These are phyloP conservation scores for Scedosporium dehoogii DNA, from an alignment of 2,329 filamentous ascomycete species.

Conservation along the genomic window DNA sequence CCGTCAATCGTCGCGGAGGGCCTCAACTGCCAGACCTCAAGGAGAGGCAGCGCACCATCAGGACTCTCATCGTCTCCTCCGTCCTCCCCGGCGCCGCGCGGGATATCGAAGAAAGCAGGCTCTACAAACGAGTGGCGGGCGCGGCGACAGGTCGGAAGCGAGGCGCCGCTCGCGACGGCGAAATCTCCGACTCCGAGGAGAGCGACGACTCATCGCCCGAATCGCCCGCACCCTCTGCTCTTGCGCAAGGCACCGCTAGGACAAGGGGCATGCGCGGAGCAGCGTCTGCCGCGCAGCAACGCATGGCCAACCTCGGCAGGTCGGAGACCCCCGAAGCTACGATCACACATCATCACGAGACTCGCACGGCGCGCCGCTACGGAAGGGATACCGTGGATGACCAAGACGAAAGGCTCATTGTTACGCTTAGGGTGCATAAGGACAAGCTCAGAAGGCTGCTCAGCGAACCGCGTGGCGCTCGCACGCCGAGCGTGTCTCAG, in stretches of 20 bases:
- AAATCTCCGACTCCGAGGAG: constrained; percentile 79
- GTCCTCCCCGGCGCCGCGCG: constrained; percentile 80
- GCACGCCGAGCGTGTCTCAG: constrained; percentile 14
- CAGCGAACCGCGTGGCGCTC: constrained; percentile 31
- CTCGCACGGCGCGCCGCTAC: constrained; percentile 53
- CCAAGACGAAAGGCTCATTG: constrained; percentile 63
- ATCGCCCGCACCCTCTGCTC: constrained; percentile 63
- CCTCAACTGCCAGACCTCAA: constrained; percentile 93
- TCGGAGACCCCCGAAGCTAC: constrained; percentile 82
- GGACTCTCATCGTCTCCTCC: constrained; percentile 84
- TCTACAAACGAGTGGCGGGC: constrained; percentile 70
- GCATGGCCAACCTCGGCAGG: constrained; percentile 71
- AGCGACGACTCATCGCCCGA: constrained; percentile 82
- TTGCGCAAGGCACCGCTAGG: constrained; percentile 66
- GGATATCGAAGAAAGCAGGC: constrained; percentile 70
- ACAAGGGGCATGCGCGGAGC: constrained; percentile 85
- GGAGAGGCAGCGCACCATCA: constrained; percentile 84
- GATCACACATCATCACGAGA: constrained; percentile 57
- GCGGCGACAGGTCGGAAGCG: constrained; percentile 32
- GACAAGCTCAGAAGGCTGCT: constrained; percentile 61
- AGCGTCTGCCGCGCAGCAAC: constrained; percentile 74
- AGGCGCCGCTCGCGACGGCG: constrained; percentile 45
- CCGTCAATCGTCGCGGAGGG: constrained; percentile 85
- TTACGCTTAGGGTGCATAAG: constrained; percentile 65
- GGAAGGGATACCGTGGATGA: constrained; percentile 66